Evolutionary conservation across 306 rosid species (phyloP).

Genomic region (Quercus variabilis): DNA sequence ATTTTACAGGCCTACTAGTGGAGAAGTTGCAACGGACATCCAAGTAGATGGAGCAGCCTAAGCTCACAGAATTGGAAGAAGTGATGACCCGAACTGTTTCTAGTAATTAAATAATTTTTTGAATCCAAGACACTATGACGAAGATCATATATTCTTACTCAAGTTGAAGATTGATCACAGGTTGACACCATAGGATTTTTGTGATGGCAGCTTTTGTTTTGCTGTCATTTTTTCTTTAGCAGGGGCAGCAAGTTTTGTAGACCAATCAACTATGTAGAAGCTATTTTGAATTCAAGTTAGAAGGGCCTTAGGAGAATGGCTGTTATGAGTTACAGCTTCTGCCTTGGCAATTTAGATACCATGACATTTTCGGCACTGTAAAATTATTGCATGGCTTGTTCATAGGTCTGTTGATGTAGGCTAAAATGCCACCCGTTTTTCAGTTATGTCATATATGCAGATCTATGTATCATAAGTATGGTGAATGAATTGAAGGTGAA

Average conservation of each 20-base stretch:
- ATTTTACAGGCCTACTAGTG: conserved; percentile 4
- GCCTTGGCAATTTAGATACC: background rate
- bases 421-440: background rate
- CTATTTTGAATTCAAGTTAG: background rate
- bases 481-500: background rate
- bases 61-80: background rate
- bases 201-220: background rate
- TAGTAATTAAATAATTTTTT: background rate
- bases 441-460: background rate
- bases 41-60: background rate
- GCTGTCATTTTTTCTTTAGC: background rate
- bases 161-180: background rate
- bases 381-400: background rate
- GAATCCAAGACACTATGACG: background rate
- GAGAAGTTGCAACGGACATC: background rate
- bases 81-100: background rate
- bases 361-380: background rate
- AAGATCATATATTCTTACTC: background rate
- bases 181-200: background rate
- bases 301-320: background rate
- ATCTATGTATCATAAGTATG: background rate
- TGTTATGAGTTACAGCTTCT: background rate
- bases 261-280: background rate
- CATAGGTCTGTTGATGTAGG: background rate
- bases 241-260: background rate